Percentiles rank a stretch among this genome's conserved stretches.
phyloP scores from a whole-genome alignment of 805 yeast genomes.

The Kurtzmaniella cleridarum region DNA sequence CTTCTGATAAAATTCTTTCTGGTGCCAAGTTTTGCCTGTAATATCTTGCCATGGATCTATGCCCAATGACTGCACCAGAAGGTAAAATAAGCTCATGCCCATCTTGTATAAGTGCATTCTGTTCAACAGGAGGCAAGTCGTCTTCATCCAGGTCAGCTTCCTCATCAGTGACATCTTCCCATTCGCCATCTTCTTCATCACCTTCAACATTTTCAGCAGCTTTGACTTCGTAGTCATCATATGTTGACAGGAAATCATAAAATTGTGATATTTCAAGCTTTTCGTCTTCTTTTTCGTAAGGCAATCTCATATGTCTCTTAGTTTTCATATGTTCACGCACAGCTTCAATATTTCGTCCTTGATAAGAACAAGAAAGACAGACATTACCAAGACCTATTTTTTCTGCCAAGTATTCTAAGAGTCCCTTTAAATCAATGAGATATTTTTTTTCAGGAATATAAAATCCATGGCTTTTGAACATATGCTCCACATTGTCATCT shows the following conservation, averaged over 20 bases:
- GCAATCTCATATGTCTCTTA: conserved; percentile 84
- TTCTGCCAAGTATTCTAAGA: conserved; percentile 71
- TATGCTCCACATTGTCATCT: conserved; percentile 55
- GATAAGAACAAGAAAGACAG: conserved; percentile 77
- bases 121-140: conserved; percentile 19
- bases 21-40: conserved; percentile 41
- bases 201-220: conserved; percentile 5
- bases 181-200: conserved; percentile 22
- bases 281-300: conserved; percentile 80
- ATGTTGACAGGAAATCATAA: conserved; percentile 76
- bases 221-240: conserved; percentile 22
- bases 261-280: conserved; percentile 69
- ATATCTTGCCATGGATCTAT: conserved; percentile 38
- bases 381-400: conserved; percentile 77
- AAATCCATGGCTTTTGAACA: conserved; percentile 77
- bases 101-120: conserved; percentile 26
- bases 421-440: conserved; percentile 62
- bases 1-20: conserved; percentile 40
- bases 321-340: conserved; percentile 83
- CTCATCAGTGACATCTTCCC: conserved; percentile 36
- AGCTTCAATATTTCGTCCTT: conserved; percentile 80
- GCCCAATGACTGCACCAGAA: conserved; percentile 39
- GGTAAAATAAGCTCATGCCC: conserved; percentile 39
- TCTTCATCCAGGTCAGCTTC: conserved; percentile 22
- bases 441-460: conserved; percentile 80